These are phyloP conservation scores for Fusarium robinianum DNA, from an alignment of 2,329 filamentous ascomycete genomes.

Conservation along the genomic window DNA sequence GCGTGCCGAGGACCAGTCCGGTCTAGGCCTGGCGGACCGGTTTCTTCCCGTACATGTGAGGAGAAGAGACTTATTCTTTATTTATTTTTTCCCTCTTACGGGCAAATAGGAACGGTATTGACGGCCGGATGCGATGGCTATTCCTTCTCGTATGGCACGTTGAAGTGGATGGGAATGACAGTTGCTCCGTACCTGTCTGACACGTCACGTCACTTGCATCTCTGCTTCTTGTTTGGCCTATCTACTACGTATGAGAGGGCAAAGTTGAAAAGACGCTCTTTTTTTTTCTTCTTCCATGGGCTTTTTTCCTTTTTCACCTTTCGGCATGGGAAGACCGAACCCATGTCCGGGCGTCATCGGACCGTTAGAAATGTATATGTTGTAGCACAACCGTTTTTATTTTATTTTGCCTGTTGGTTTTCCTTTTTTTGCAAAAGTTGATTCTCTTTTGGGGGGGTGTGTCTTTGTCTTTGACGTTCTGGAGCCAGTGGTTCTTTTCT, in stretches of 20 bases:
- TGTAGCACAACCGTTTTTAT: no score
- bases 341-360: no score
- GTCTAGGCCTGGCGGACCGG: slow-evolving; percentile 1
- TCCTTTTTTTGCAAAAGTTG: no score
- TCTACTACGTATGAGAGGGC: slow-evolving; percentile 1
- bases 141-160: slow-evolving; percentile 2
- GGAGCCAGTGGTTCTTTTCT: no score
- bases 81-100: slow-evolving; percentile 3
- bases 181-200: slow-evolving; percentile 16
- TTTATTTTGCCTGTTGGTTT: no score
- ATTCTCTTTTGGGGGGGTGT: no score
- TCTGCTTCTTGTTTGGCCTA: slow-evolving; percentile 8
- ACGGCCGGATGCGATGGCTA: not conserved
- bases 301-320: no score
- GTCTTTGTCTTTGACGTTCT: no score
- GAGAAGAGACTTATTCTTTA: slow-evolving; percentile 13
- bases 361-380: no score
- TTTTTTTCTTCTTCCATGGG: no score
- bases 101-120: slow-evolving; percentile 5
- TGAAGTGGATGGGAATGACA: slow-evolving; percentile 16
- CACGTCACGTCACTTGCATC: slow-evolving; percentile 19
- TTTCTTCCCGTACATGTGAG: slow-evolving; percentile 20
- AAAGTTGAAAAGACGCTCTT: slow-evolving; percentile 3
- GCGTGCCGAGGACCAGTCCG: not conserved
- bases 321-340: no score